phyloP scores from a whole-genome alignment of 73 alveolate genomes.

The Symbiodinium pilosum region DNA sequence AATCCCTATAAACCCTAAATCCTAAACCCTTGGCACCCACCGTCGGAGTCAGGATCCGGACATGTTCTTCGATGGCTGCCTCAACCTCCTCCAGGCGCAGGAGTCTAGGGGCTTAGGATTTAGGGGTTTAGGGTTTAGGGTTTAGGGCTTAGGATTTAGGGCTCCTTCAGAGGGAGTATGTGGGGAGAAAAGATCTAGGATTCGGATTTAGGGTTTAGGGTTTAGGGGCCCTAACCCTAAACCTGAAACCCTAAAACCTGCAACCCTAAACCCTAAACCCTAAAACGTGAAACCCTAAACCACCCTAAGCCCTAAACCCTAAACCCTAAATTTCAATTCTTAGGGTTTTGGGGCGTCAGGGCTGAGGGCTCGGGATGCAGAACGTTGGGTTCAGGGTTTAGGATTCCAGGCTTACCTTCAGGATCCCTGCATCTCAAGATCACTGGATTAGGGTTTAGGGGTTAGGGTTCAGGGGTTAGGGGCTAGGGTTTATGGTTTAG shows the following conservation, averaged over 20 bases:
- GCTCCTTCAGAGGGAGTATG: too few species aligned
- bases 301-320: background rate
- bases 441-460: background rate
- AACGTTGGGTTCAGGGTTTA: background rate
- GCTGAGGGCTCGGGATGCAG: background rate
- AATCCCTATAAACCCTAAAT: too few species aligned
- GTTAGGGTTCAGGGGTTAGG: too few species aligned
- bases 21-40: too few species aligned
- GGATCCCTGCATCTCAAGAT: background rate
- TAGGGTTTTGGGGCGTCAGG: background rate
- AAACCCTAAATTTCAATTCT: background rate
- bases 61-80: background rate
- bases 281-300: background rate
- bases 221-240: background rate
- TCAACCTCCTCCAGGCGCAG: background rate
- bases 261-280: background rate
- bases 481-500: too few species aligned
- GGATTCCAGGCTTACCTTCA: background rate
- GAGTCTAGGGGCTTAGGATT: too few species aligned
- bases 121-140: background rate
- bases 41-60: background rate
- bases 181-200: too few species aligned
- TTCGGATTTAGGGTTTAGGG: too few species aligned
- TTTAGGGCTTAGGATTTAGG: too few species aligned
- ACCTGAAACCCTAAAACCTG: background rate